Evolutionary conservation across 768 basidiomycete genomes (phyloP).

Genomic region (Amanita phalloides): DNA sequence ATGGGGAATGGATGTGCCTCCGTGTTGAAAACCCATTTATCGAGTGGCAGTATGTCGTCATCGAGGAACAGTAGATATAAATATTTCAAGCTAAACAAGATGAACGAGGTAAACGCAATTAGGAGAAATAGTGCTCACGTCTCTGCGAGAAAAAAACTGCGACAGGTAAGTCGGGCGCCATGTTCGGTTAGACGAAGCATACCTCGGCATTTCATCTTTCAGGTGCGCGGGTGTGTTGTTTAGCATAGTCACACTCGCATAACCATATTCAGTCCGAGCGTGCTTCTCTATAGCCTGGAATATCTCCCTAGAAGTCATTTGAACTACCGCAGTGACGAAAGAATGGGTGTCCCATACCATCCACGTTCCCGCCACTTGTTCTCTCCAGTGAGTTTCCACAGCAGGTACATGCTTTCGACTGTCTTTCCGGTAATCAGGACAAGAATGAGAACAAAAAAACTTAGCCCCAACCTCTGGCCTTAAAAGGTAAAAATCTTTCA

Average conservation of each 20-base stretch:
- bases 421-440: conserved; percentile 21
- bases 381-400: conserved; percentile 43
- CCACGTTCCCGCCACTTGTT: conserved; percentile 41
- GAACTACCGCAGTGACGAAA: not conserved
- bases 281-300: conserved; percentile 39
- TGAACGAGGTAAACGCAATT: not conserved
- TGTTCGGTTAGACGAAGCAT: conserved; percentile 9
- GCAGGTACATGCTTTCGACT: conserved; percentile 41
- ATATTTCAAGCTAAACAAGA: conserved; percentile 45
- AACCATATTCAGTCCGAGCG: conserved; percentile 32
- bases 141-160: conserved; percentile 34
- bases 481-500: conserved; percentile 25
- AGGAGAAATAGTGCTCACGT: conserved; percentile 18
- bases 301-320: conserved; percentile 17
- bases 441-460: not conserved
- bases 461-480: conserved; percentile 35
- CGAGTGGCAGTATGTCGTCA: conserved; percentile 42
- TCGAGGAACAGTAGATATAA: conserved; percentile 59
- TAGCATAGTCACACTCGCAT: conserved; percentile 31
- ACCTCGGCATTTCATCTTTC: conserved; percentile 46
- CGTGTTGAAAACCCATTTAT: conserved; percentile 51
- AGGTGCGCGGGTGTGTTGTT: conserved; percentile 17
- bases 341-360: conserved; percentile 21
- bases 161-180: not conserved
- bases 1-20: conserved; percentile 76